These are phyloP conservation scores for Trypanosoma lewisi DNA, from an alignment of 208 protist species.

Conservation along the genomic window DNA sequence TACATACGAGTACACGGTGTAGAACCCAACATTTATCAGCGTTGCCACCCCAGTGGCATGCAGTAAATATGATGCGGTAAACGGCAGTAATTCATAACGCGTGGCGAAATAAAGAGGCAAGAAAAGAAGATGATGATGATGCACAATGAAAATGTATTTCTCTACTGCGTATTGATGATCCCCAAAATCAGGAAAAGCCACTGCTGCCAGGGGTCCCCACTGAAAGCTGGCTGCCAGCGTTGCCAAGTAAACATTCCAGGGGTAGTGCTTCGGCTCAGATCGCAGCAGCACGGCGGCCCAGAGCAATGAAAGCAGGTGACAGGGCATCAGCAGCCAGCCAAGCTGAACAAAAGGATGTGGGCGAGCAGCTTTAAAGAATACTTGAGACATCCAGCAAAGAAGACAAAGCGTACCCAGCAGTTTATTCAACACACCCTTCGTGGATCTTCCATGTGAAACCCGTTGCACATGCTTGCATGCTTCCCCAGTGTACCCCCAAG, in stretches of 20 bases:
- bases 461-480: background rate
- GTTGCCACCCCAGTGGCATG: conserved; percentile 61
- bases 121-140: conserved; percentile 59
- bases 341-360: conserved; percentile 72
- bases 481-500: conserved; percentile 24
- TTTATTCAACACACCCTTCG: conserved; percentile 40
- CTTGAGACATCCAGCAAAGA: conserved; percentile 39
- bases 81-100: conserved; percentile 45
- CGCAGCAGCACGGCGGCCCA: conserved; percentile 52
- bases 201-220: conserved; percentile 44
- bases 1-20: conserved; percentile 41
- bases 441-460: conserved; percentile 24
- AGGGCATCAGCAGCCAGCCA: conserved; percentile 81
- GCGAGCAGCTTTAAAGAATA: conserved; percentile 44
- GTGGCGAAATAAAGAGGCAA: conserved; percentile 67
- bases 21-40: conserved; percentile 52
- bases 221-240: conserved; percentile 54
- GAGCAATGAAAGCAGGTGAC: conserved; percentile 60
- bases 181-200: conserved; percentile 47
- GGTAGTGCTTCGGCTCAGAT: conserved; percentile 34
- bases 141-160: conserved; percentile 47
- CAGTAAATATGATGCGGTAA: conserved; percentile 40
- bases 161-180: conserved; percentile 65
- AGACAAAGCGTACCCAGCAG: conserved; percentile 34
- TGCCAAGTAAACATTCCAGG: conserved; percentile 51